Conservation (phyloP, 768 basidiomycete species). For the Royoungia palumana region DNA sequence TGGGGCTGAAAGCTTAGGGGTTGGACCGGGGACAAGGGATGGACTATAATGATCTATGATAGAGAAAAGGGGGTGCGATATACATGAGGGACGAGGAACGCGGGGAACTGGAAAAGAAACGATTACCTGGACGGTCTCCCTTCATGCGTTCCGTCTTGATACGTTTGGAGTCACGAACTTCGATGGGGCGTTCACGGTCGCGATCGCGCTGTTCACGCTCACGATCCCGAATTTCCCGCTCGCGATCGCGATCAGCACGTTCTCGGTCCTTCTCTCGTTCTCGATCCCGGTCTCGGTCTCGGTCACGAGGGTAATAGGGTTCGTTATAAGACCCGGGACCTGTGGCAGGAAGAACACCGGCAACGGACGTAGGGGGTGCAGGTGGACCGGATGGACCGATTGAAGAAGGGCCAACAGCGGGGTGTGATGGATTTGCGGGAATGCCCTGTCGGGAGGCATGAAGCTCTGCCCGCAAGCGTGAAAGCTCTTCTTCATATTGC, state of each 20-base stretch:
- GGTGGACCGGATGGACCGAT: conserved; percentile 34
- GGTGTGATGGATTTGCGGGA: conserved; percentile 35
- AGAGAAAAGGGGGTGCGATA: conserved; percentile 26
- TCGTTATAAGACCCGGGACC: conserved; percentile 35
- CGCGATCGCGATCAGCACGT: conserved; percentile 36
- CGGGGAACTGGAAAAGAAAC: conserved; percentile 19
- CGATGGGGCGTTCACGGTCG: conserved; percentile 46
- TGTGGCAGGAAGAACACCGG: conserved; percentile 27
- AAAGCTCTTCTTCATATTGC: conserved; percentile 84
- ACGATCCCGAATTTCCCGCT: conserved; percentile 36
- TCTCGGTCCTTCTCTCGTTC: conserved; percentile 42
- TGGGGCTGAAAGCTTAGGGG: conserved; percentile 35
- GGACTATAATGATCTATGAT: conserved; percentile 34
- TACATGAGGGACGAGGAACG: conserved; percentile 35
- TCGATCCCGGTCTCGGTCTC: conserved; percentile 39
- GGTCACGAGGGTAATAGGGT: conserved; percentile 38
- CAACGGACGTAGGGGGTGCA: conserved; percentile 29
- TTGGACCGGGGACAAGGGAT: conserved; percentile 37
- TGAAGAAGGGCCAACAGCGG: conserved; percentile 32
- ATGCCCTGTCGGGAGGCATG: conserved; percentile 46
- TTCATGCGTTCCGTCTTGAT: conserved; percentile 53
- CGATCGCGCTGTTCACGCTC: conserved; percentile 40
- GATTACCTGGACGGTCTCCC: conserved; percentile 42
- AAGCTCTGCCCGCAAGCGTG: conserved; percentile 65
- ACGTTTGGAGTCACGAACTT: conserved; percentile 56